Conservation (phyloP, 73 alveolate species). For the Paramecium pentaurelia region DNA sequence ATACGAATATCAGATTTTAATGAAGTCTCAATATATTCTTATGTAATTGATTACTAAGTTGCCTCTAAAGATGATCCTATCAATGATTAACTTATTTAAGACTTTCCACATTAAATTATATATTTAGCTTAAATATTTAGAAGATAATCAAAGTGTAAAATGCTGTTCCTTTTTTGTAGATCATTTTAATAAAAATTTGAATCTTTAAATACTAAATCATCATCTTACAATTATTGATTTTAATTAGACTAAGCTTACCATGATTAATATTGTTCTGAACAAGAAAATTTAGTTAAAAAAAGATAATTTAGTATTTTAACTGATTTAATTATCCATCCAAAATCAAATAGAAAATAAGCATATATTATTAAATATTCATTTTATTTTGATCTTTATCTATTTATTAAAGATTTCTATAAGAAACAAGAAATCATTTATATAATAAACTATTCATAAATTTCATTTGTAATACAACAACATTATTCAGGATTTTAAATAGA, state of each 20-base stretch:
- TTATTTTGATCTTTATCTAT: background rate
- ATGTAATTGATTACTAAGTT: background rate
- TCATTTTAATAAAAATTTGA: background rate
- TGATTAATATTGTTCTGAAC: no score
- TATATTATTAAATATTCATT: no score
- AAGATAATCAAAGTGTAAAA: background rate
- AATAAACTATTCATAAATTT: no score
- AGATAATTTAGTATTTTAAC: no score
- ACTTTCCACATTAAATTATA: background rate
- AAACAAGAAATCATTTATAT: background rate
- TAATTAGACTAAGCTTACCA: no score
- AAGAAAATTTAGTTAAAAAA: no score
- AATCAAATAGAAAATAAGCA: background rate
- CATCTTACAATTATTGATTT: background rate
- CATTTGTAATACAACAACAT: background rate
- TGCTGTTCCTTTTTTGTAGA: background rate
- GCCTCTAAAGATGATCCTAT: background rate
- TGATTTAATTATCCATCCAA: background rate
- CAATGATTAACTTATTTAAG: background rate
- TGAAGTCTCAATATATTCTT: background rate
- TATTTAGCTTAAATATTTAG: background rate
- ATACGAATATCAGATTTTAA: background rate
- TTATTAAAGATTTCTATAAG: no score
- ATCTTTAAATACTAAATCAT: background rate
- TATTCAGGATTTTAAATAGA: background rate